Base-by-base conservation (phyloP, 345 rosid species). In the Arabis alpina region DNA sequence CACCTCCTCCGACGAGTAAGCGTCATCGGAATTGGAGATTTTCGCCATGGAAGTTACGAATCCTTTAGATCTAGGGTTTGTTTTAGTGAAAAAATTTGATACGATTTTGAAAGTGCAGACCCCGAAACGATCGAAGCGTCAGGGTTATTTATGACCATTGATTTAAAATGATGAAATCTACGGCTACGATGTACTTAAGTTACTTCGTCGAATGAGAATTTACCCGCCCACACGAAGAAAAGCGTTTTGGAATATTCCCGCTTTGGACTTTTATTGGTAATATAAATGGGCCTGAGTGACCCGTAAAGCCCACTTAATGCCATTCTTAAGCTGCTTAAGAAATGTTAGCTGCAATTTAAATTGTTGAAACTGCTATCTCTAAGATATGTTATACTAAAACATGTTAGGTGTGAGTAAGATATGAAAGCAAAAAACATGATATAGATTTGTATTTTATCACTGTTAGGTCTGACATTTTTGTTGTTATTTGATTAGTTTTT, bases 41-140 rank as follows among this genome's bases (percentile, higher is more conserved):
- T 83, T 91, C 53, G 96, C 87, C 41, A 93, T 88, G 30, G 68
- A 76, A 73, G 54, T 19, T 49, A 81, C 77, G 72, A 84, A 68
- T 89, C 77, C 42, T 80, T 80, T 55, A 57, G 16, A 69, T 69
- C 47, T 60, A 68, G 71, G 55, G 44, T 49, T 28, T 28, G 32
- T 62, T 19, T 54, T 10, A 13, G 61, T 43, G 66, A 39, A 10
- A 27, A 37, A n/a, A 2, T 14, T 30, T 16, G 30, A 70, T 48
- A 14, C 12, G 13, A n/a, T 56, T 61, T 43, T 8, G 40, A 12
- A 25, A 49, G 25, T 59, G 48, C 30, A 69, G 13, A 58, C 19
- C 30, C 28, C 23, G 48, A 67, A 55, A 68, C 45, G 51, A 51
- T 53, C 15, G 9, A 52, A 51, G 50, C 54, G 34, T 52, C 4